These are phyloP conservation scores for Histomonas meleagridis DNA, from an alignment of 208 protist genomes.

Conservation along the genomic window DNA sequence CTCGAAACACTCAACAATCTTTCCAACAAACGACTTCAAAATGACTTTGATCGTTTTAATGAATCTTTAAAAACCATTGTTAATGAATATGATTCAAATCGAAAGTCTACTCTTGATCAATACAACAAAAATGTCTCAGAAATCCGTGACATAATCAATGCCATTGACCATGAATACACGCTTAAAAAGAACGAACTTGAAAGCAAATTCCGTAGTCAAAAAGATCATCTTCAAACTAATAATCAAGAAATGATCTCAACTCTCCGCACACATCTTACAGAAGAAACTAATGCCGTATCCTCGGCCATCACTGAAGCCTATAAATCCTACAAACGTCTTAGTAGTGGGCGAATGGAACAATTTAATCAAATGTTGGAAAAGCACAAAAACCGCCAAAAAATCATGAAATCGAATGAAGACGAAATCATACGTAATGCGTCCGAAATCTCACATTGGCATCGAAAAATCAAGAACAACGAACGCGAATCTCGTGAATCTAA, in stretches of 20 bases:
- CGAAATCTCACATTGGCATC: neutral
- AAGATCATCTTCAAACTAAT: neutral
- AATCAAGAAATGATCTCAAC: neutral
- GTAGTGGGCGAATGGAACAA: neutral
- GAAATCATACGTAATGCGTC: neutral
- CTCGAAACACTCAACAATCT: neutral
- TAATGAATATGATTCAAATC: neutral
- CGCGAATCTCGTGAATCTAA: neutral
- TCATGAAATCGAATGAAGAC: neutral
- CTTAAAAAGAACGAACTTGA: neutral
- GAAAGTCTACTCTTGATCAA: neutral
- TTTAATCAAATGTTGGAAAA: neutral
- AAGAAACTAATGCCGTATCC: neutral
- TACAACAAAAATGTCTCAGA: slow-evolving; percentile 2
- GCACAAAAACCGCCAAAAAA: neutral
- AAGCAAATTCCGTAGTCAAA: neutral
- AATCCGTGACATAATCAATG: neutral
- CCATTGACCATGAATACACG: neutral
- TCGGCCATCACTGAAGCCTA: neutral
- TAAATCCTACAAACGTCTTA: neutral
- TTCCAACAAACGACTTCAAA: neutral
- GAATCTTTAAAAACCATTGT: neutral
- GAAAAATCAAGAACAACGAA: neutral
- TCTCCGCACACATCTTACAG: neutral
- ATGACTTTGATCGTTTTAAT: neutral